Evolutionary conservation across 176 grass and related monocot species (phyloP).

Genomic region (Musa itinerans): DNA sequence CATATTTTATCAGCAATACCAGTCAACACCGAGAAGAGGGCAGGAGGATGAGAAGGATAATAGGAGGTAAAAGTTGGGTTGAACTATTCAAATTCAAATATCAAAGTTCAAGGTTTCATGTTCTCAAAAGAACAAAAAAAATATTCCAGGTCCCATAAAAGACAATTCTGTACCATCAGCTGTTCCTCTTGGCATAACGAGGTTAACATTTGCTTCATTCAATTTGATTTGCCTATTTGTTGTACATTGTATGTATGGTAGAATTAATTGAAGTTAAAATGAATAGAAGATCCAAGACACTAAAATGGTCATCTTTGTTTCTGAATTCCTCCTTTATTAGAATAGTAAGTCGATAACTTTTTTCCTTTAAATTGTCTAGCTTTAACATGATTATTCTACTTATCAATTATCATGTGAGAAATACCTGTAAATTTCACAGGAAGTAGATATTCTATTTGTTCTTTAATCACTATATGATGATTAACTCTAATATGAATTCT

Average conservation of each 20-base stretch:
- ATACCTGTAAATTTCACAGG: neutral
- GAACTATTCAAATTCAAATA: neutral
- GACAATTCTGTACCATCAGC: too few relatives aligned
- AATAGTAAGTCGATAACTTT: neutral
- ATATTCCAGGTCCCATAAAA: neutral
- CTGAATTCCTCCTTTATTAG: neutral
- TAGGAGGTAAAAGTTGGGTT: too few relatives aligned
- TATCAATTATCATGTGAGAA: neutral
- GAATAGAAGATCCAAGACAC: neutral
- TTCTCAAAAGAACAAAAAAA: neutral
- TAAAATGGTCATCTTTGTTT: neutral
- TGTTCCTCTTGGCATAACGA: neutral
- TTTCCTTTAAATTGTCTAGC: neutral
- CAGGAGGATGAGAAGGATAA: too few relatives aligned
- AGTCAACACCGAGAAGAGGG: too few relatives aligned
- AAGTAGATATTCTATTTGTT: neutral
- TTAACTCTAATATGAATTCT: constrained; percentile 6
- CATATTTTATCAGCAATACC: too few relatives aligned
- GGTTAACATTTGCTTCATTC: neutral
- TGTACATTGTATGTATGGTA: neutral
- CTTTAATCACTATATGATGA: neutral
- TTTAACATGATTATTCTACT: neutral
- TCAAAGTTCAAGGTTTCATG: neutral
- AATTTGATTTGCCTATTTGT: neutral
- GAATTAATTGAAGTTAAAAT: neutral